Evolutionary conservation across 2,329 filamentous ascomycete genomes (phyloP), one percentile per base, ranked within the genome.

Genomic region (Monilinia vaccinii-corymbosi): DNA sequence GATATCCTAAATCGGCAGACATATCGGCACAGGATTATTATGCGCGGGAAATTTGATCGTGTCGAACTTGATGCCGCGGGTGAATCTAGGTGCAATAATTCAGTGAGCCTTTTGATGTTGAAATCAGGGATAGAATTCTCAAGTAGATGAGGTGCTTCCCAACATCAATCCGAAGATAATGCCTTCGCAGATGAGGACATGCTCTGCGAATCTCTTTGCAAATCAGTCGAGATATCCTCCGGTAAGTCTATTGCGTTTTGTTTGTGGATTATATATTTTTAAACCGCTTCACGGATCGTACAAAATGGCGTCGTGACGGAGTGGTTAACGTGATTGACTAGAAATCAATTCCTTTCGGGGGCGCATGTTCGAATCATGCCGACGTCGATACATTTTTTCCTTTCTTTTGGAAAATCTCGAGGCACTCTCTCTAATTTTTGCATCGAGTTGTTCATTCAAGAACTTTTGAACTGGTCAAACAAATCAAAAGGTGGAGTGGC

Each of bases 291-390:
- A 8, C 10, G 3, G 4, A 16, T 2, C 11, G 5, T 5, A 45
- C 14, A 2, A 8, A 14, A 25, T 32, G 38, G 36, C 50, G 50
- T 53, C 50, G 50, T 53, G 36, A 53, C 50, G 50, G 50, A 53
- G 50, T 53, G 50, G 50, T 53, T 53, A 53, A 53, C 50, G 50
- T 53, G 50, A 53, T 53, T 53, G 50, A 53, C 50, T 53, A 53
- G 50, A 53, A 53, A 53, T 53, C 50, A 53, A 53, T 53, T 53
- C 50, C 50, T 53, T 53, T 53, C 50, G 50, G 50, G 50, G 50
- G 50, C 50, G 50, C 50, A 53, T 53, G 50, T 53, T 53, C 50
- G 50, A 53, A 53, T 53, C 50, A 53, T 53, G 50, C 50, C 50
- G 50, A 53, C 50, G 50, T 53, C 50, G 50, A 11, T 44, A 16